Base-by-base conservation (phyloP, 257 asterid species). In the Orobanche coerulescens region DNA sequence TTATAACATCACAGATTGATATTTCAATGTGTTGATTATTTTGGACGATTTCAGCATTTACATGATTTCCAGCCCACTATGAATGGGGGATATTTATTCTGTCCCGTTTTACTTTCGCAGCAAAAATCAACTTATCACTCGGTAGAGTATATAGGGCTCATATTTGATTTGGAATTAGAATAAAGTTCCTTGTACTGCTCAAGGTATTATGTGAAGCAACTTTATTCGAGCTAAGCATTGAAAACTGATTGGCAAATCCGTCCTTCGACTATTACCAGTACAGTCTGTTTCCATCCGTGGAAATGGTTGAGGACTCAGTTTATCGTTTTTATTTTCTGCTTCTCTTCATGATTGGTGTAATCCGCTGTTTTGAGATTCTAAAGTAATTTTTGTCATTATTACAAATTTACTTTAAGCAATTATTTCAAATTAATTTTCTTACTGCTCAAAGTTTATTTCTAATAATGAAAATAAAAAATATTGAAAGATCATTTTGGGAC, bases 21-120 rank as follows among this genome's bases (percentile, higher is more conserved):
- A 16, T 58, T 56, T 33, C 58, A 31, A 54, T n/a, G 57, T 12
- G 23, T 56, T 50, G 63, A 62, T 40, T 40, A 55, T 31, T n/a
- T 53, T 16, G 30, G 73, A 54, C 56, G 5, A 30, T 19, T 61
- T 75, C 22, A 31, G 40, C 52, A 40, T 70, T 63, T 30, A 55
- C 23, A 47, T 53, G 53, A 49, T 61, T 37, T 68, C 43, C 48
- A 31, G 50, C 62, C 34, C 71, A 62, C 67, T 67, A 22, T 58
- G 14, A 40, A n/a, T n/a, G 6, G 53, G 6, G 47, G 44, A 64
- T 59, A 66, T n/a, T 50, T 58, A 58, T 65, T 62, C 34, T 23
- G 52, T 44, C 52, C 68, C 66, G 31, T 59, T 58, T 42, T 5
- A 49, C 66, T 55, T 73, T 62, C 42, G n/a, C 10, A 6, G 36